These are phyloP conservation scores for Stereocaulon alpinum DNA, from an alignment of 495 filamentous ascomycete genomes.

Conservation along the genomic window DNA sequence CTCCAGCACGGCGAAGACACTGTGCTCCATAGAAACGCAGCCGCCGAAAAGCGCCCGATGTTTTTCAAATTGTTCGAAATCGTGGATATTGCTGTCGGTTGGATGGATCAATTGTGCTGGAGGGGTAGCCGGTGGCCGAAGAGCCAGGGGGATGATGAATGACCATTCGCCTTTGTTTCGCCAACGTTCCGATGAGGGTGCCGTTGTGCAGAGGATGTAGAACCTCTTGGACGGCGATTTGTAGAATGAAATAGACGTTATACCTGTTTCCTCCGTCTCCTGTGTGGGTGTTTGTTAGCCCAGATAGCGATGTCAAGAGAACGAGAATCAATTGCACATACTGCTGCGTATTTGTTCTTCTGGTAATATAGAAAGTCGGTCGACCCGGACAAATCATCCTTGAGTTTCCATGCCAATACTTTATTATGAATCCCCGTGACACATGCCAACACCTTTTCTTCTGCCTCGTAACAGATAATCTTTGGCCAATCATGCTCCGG, in stretches of 20 bases:
- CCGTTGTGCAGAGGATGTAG: slow-evolving; percentile 18
- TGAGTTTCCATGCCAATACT: slow-evolving; percentile 10
- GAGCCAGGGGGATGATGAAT: slow-evolving; percentile 13
- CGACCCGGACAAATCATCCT: neutral
- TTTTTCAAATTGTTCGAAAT: slow-evolving; percentile 7
- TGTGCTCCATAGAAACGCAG: slow-evolving; percentile 6
- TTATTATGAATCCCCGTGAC: slow-evolving; percentile 10
- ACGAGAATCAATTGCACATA: neutral
- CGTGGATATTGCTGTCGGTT: neutral
- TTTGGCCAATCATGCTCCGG: slow-evolving; percentile 8
- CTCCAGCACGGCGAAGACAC: slow-evolving; percentile 14
- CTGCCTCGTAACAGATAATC: slow-evolving; percentile 1
- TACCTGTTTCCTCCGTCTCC: slow-evolving; percentile 14
- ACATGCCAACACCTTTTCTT: slow-evolving; percentile 2
- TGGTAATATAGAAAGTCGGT: neutral
- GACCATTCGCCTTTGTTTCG: slow-evolving; percentile 20
- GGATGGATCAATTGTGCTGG: neutral
- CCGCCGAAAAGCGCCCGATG: slow-evolving; percentile 8
- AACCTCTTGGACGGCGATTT: neutral
- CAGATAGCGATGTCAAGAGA: too few relatives aligned
- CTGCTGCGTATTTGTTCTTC: slow-evolving; percentile 6
- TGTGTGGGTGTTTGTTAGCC: neutral
- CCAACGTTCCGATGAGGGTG: slow-evolving; percentile 15
- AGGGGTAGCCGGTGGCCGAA: neutral
- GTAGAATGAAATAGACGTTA: slow-evolving; percentile 17